Percentiles rank a stretch among this genome's conserved stretches.
phyloP scores from a whole-genome alignment of 192 early-diverging fungal genomes.

The Backusella morwellensis region DNA sequence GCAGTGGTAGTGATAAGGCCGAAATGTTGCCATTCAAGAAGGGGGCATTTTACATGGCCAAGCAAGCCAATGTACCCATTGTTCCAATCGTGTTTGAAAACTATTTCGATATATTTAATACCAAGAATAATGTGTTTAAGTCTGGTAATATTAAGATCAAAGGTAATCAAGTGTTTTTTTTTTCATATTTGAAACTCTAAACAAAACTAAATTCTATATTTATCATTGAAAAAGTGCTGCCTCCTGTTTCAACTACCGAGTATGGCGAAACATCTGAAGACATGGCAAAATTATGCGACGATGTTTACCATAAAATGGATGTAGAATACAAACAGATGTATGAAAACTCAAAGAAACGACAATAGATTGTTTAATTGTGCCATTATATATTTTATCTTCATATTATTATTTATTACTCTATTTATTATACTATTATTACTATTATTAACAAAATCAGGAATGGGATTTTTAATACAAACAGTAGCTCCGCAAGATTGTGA shows the following conservation, averaged over 20 bases:
- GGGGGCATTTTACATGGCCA: slow-evolving; percentile 92
- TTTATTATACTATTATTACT: not conserved
- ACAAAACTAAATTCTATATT: not conserved
- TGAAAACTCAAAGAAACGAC: not conserved
- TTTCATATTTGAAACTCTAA: not conserved
- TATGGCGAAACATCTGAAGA: slow-evolving; percentile 31
- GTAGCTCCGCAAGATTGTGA: too few relatives aligned
- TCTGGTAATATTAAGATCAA: slow-evolving; percentile 56
- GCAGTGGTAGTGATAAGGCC: slow-evolving; percentile 64
- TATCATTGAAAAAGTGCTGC: slow-evolving; percentile 31
- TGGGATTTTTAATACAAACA: too few relatives aligned
- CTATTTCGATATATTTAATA: slow-evolving; percentile 54
- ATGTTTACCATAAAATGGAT: slow-evolving; percentile 50
- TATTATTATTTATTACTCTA: not conserved
- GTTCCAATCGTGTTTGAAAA: slow-evolving; percentile 85
- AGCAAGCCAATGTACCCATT: slow-evolving; percentile 80
- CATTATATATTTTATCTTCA: not conserved
- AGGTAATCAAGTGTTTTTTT: slow-evolving; percentile 29
- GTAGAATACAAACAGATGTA: slow-evolving; percentile 49
- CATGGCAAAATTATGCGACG: slow-evolving; percentile 42
- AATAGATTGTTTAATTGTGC: not conserved
- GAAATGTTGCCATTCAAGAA: slow-evolving; percentile 91
- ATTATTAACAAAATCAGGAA: not conserved
- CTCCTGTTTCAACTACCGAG: slow-evolving; percentile 48
- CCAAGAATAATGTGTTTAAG: slow-evolving; percentile 47